Base-by-base conservation (phyloP, 169 alveolate species). In the Eimeria praecox region DNA sequence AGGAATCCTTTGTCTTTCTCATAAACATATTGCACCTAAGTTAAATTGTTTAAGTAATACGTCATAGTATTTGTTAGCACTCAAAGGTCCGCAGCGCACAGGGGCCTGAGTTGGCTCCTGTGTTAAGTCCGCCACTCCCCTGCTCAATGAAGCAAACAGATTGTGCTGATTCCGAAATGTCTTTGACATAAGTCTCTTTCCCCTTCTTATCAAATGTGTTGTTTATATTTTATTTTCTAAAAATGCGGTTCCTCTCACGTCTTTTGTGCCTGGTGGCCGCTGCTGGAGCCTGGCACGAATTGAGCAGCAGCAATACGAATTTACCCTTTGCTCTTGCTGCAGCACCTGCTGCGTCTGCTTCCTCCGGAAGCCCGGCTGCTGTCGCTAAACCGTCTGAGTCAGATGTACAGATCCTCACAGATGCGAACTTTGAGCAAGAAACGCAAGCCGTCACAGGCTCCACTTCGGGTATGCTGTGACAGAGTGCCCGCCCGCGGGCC, bases 391-490 rank as follows among this genome's bases (percentile, higher is more conserved):
- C 52, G n/a, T n/a, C 92, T 38, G 69, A 66, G 3, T 33, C 69
- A 0, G 94, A 33, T 40, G 96, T 94, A 8, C 83, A 69, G 86
- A 90, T 82, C 44, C 96, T 94, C 3, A 94, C 96, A n/a, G 96
- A 94, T 49, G 93, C 96, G 18, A 94, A 33, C 69, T 94, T 94
- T 56, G 96, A 94, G 42, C 96, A 83, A 71, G 96, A 94, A 85
- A 94, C 96, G 46, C 96, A 94, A 42, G 96, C 96, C 22, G 77
- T 89, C 40, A 94, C 96, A 33, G 96, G 96, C 38, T 88, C 94
- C 66, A 94, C 96, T 35, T 64, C 96, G 49, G 96, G 96, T 94
- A 56, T 30, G 94, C 33, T 8, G 56, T 38, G 75, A 12, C 73
- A 30, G 56, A n/a, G n/a, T n/a, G n/a, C 30, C 49, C 33, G 64